These are phyloP conservation scores for Cyberlindnera veronae DNA, from an alignment of 805 yeast species.

Conservation along the genomic window DNA sequence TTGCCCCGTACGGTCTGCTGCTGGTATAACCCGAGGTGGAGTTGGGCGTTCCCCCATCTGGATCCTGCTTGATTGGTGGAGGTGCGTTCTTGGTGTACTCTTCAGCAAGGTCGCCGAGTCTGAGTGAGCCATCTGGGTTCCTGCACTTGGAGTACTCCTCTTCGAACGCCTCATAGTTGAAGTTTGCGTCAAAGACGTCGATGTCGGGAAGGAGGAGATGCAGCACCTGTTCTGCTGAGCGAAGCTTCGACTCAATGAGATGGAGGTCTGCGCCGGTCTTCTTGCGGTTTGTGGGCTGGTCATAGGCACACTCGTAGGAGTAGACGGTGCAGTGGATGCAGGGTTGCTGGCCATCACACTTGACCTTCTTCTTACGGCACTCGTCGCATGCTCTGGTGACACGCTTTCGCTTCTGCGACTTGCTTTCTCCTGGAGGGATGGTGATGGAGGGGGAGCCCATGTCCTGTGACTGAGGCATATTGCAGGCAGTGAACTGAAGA, in stretches of 20 bases:
- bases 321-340: conserved; percentile 81
- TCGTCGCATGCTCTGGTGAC: conserved; percentile 75
- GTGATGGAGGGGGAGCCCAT: conserved; percentile 9
- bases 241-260: conserved; percentile 34
- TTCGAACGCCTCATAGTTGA: conserved; percentile 29
- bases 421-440: conserved; percentile 4
- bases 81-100: conserved; percentile 12
- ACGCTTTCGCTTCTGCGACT: conserved; percentile 48
- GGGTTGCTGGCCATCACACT: conserved; percentile 77
- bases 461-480: conserved; percentile 8
- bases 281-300: conserved; percentile 51
- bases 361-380: conserved; percentile 72
- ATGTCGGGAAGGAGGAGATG: conserved; percentile 36
- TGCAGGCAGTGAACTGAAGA: background rate
- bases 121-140: background rate
- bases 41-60: conserved; percentile 12
- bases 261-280: conserved; percentile 31
- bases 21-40: background rate
- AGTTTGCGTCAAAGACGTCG: conserved; percentile 32
- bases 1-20: too few species aligned
- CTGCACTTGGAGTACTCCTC: conserved; percentile 8
- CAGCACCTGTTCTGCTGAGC: conserved; percentile 33
- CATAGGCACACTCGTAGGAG: conserved; percentile 78
- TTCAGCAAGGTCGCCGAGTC: conserved; percentile 7
- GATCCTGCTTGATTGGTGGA: conserved; percentile 1